A percentile compares a stretch with the other conserved stretches of the same genome.
Evolutionary conservation across 768 basidiomycete species (phyloP).

Genomic region (Boletus sp.): DNA sequence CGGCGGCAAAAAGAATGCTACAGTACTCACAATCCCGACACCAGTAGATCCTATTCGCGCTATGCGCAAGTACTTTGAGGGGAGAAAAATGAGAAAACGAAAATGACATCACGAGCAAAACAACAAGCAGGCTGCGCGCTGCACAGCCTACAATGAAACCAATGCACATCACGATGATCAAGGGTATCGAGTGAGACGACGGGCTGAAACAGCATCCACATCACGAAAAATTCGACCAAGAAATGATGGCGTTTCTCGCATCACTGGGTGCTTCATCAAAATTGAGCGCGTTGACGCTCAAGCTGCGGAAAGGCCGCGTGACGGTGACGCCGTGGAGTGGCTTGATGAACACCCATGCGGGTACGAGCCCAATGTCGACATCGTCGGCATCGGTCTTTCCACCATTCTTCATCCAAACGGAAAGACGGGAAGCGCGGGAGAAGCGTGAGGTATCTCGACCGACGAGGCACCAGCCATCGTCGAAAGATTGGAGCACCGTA

Average conservation of each 20-base stretch:
- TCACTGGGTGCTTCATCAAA: slow-evolving; percentile 33
- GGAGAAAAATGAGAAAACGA: neutral
- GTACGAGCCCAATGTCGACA: slow-evolving; percentile 69
- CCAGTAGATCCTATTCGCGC: neutral
- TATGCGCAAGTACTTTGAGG: neutral
- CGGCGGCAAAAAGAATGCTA: neutral
- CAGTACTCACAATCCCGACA: neutral
- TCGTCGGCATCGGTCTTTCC: slow-evolving; percentile 31
- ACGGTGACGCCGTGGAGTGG: slow-evolving; percentile 57
- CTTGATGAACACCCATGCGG: slow-evolving; percentile 75
- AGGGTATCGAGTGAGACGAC: neutral
- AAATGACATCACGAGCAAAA: neutral
- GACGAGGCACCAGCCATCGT: slow-evolving; percentile 81
- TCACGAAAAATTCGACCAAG: slow-evolving; percentile 47
- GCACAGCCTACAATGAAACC: neutral
- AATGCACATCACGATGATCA: neutral
- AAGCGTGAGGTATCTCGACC: slow-evolving; percentile 47
- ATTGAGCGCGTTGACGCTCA: slow-evolving; percentile 50
- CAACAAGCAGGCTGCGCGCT: neutral
- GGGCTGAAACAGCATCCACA: neutral
- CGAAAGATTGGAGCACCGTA: slow-evolving; percentile 62
- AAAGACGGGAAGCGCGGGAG: slow-evolving; percentile 38
- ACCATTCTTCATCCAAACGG: slow-evolving; percentile 9
- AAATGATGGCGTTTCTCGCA: slow-evolving; percentile 51
- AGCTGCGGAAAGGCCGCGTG: slow-evolving; percentile 62